phyloP scores from a whole-genome alignment of 305 asterid species.

The Euphrasia arctica region DNA sequence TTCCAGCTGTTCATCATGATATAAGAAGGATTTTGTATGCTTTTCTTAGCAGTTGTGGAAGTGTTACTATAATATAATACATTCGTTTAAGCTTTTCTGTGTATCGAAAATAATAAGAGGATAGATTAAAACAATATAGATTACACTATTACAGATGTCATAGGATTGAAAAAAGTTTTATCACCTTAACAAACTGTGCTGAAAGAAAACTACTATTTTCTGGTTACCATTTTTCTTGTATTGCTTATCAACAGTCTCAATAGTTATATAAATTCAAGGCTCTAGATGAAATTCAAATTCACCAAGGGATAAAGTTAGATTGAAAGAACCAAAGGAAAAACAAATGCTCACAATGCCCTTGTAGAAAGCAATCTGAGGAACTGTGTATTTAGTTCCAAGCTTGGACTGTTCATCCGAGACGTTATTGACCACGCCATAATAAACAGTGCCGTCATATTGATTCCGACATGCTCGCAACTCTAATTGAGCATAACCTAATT shows the following conservation, averaged over 20 bases:
- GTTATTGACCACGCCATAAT: conserved; percentile 89
- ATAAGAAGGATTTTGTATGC: not conserved
- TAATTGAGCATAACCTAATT: conserved; percentile 60
- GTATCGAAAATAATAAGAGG: not conserved
- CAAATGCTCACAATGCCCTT: conserved; percentile 69
- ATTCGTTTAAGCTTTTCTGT: conserved; percentile 1
- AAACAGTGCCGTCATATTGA: conserved; percentile 67
- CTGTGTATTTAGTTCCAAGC: conserved; percentile 79
- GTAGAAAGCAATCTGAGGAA: conserved; percentile 89
- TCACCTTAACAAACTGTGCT: not conserved
- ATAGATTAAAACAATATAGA: not conserved
- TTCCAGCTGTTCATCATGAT: conserved; percentile 7
- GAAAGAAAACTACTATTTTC: not conserved
- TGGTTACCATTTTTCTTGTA: not conserved
- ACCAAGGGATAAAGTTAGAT: not conserved
- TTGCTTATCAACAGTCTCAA: conserved; percentile 8
- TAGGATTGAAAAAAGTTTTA: conserved; percentile 7
- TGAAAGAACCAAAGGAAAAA: conserved; percentile 13
- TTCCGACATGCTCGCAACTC: conserved; percentile 78
- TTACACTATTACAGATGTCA: not conserved
- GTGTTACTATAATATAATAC: not conserved
- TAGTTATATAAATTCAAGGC: conserved; percentile 7
- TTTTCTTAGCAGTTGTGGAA: not conserved
- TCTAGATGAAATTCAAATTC: conserved; percentile 8
- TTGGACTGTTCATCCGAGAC: conserved; percentile 79